phyloP scores from a whole-genome alignment of 2,329 filamentous ascomycete genomes.

The Epichloe coenophiala region DNA sequence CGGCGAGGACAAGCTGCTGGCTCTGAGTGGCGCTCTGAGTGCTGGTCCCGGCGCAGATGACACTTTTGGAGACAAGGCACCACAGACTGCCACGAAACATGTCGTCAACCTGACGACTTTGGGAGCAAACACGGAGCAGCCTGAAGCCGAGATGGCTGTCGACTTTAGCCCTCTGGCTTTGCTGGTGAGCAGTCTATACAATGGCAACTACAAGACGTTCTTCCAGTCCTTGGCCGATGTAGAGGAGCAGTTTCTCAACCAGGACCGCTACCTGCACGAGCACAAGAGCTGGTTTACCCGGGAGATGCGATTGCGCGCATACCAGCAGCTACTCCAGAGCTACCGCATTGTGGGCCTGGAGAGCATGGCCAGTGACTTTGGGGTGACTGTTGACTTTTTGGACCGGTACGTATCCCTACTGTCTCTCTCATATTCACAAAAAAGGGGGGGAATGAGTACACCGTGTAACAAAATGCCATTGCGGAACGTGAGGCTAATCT shows the following conservation, averaged over 20 bases:
- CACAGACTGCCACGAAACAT: conserved; percentile 36
- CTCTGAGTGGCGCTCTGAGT: conserved; percentile 66
- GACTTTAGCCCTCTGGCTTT: conserved; percentile 83
- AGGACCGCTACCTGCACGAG: conserved; percentile 90
- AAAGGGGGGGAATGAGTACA: not conserved
- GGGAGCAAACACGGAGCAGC: conserved; percentile 55
- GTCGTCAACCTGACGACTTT: conserved; percentile 83
- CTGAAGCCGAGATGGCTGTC: conserved; percentile 66
- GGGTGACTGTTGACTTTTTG: conserved; percentile 93
- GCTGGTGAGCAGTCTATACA: conserved; percentile 84
- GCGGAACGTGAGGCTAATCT: not conserved
- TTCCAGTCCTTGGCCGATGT: conserved; percentile 81
- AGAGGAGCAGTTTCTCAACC: conserved; percentile 85
- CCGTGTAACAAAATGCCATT: not conserved
- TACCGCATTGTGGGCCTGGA: conserved; percentile 94
- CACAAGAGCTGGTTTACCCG: conserved; percentile 96
- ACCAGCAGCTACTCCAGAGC: conserved; percentile 93
- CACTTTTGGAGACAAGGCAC: conserved; percentile 48
- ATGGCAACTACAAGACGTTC: conserved; percentile 85
- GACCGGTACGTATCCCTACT: conserved; percentile 56
- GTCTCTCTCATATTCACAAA: not conserved
- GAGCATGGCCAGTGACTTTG: conserved; percentile 96
- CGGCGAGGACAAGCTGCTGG: conserved; percentile 74
- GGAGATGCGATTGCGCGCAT: conserved; percentile 92
- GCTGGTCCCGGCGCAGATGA: conserved; percentile 72